Percentiles rank a stretch among this genome's conserved stretches.
Conservation (phyloP, 2,329 filamentous ascomycete species). For the Ceratocystis papillata region DNA sequence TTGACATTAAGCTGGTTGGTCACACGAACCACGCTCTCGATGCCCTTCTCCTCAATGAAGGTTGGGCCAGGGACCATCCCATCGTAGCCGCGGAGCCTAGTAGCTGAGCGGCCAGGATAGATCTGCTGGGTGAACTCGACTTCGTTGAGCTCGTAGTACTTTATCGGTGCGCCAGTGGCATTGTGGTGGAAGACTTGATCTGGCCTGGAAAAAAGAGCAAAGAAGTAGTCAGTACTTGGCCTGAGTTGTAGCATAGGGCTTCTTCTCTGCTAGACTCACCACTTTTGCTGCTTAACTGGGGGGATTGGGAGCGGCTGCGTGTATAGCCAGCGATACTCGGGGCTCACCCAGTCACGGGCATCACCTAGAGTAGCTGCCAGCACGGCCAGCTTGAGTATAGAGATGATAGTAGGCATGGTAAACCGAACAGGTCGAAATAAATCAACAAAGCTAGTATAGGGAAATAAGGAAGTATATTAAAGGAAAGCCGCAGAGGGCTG, state of each 20-base stretch:
- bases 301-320: conserved; percentile 36
- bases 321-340: conserved; percentile 24
- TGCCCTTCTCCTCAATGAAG: conserved; percentile 39
- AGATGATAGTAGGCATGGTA: conserved; percentile 15
- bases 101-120: conserved; percentile 31
- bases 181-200: conserved; percentile 32
- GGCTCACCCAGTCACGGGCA: conserved; percentile 25
- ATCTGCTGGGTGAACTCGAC: conserved; percentile 31
- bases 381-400: conserved; percentile 15
- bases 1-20: conserved; percentile 39
- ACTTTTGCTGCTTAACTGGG: conserved; percentile 36
- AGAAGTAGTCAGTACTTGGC: no score
- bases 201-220: conserved; percentile 1
- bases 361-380: conserved; percentile 16
- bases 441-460: neutral
- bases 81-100: conserved; percentile 40
- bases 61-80: conserved; percentile 45
- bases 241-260: no score
- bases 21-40: conserved; percentile 44
- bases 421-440: neutral
- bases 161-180: conserved; percentile 31
- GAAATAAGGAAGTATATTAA: neutral
- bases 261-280: conserved; percentile 25
- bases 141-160: conserved; percentile 33
- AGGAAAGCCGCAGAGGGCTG: neutral